phyloP scores from a whole-genome alignment of 176 grass and related monocot species.

The Eleusine indica region DNA sequence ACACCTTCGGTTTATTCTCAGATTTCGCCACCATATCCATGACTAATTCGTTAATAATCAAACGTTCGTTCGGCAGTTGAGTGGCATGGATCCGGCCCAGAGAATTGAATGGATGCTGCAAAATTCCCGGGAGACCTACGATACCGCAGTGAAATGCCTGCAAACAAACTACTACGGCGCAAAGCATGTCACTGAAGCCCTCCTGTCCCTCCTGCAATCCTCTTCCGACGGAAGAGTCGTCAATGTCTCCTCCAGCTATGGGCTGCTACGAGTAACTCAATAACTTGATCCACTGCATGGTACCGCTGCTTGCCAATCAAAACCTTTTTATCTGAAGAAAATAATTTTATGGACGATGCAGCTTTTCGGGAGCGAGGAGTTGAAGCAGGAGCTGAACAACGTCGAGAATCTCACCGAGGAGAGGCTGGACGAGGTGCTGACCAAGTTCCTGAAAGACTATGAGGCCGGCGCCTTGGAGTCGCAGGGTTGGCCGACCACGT shows the following conservation, averaged over 20 bases:
- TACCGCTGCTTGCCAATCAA: neutral
- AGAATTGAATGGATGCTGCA: slow-evolving; percentile 15
- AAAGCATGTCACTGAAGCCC: neutral
- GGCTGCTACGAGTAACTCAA: slow-evolving; percentile 26
- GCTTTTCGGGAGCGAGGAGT: slow-evolving; percentile 47
- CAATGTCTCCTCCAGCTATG: slow-evolving; percentile 24
- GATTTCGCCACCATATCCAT: neutral
- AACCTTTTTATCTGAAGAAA: neutral
- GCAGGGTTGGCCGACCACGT: slow-evolving; percentile 36
- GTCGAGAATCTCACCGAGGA: slow-evolving; percentile 43
- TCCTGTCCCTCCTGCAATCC: neutral
- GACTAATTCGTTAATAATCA: neutral
- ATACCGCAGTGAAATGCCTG: slow-evolving; percentile 40
- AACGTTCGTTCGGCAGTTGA: neutral
- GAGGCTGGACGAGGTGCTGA: slow-evolving; percentile 48
- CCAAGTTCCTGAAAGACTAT: slow-evolving; percentile 50
- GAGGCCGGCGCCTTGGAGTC: slow-evolving; percentile 1
- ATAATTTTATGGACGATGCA: neutral
- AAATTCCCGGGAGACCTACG: slow-evolving; percentile 32
- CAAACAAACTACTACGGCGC: slow-evolving; percentile 66
- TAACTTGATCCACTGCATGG: neutral
- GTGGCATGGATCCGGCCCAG: neutral
- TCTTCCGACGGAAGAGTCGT: neutral
- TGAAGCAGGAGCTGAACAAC: slow-evolving; percentile 47
- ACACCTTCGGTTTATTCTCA: neutral